Conservation (phyloP, 2,329 filamentous ascomycete species). For the Nannizziopsis barbatae region DNA sequence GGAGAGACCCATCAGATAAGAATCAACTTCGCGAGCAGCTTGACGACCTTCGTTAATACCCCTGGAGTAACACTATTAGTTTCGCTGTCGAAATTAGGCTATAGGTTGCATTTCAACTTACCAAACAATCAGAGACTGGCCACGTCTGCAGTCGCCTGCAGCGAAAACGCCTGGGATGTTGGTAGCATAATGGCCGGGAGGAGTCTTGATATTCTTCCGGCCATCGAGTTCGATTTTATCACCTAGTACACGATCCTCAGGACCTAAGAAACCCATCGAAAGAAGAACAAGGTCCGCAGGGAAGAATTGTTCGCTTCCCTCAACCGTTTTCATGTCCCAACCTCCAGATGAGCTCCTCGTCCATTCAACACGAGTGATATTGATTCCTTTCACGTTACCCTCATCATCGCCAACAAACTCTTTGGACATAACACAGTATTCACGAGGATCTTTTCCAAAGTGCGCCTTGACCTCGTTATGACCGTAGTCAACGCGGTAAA, state of each 20-base stretch:
- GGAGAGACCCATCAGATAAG: conserved; percentile 64
- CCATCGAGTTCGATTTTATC: conserved; percentile 83
- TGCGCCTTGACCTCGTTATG: conserved; percentile 93
- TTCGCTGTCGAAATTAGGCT: neutral
- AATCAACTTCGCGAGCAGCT: conserved; percentile 81
- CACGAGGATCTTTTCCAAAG: conserved; percentile 89
- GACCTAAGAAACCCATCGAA: conserved; percentile 95
- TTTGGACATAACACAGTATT: conserved; percentile 97
- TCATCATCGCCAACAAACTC: conserved; percentile 84
- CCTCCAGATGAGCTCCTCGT: conserved; percentile 77
- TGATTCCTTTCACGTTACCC: conserved; percentile 88
- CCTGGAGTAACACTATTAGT: conserved; percentile 36
- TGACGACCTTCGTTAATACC: conserved; percentile 96
- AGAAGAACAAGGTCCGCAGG: conserved; percentile 86
- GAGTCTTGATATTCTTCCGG: conserved; percentile 93
- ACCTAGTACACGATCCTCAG: conserved; percentile 76
- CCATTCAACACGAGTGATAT: conserved; percentile 92
- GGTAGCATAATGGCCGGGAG: conserved; percentile 75
- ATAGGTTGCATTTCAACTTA: conserved; percentile 38
- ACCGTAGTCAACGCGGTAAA: conserved; percentile 97
- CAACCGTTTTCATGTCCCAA: conserved; percentile 98
- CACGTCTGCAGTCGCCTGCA: conserved; percentile 87
- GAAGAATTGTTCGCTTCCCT: conserved; percentile 91
- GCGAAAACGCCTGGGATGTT: conserved; percentile 84
- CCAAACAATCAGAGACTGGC: conserved; percentile 94